These are phyloP conservation scores for Kodamaea kaohsiungensis DNA, from an alignment of 805 yeast genomes.

Conservation along the genomic window DNA sequence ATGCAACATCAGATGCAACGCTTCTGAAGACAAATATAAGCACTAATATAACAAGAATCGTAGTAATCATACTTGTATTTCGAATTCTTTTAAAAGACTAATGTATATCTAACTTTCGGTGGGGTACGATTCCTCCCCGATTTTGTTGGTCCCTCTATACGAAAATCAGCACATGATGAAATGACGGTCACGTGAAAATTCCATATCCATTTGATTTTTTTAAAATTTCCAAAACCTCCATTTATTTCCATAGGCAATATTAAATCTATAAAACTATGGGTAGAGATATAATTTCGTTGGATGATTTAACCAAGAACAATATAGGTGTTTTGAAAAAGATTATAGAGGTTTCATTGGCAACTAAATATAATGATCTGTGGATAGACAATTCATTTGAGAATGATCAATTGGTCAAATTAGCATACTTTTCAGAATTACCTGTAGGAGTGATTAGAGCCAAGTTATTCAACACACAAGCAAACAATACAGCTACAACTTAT, in stretches of 20 bases:
- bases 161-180: conserved; percentile 1
- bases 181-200: neutral
- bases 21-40: conserved; percentile 33
- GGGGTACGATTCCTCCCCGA: neutral
- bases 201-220: neutral
- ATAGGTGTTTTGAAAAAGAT: conserved; percentile 59
- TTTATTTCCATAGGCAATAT: too few relatives aligned
- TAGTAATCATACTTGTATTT: conserved; percentile 20
- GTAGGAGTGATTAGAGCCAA: conserved; percentile 74
- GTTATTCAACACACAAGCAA: conserved; percentile 37
- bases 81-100: neutral
- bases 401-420: conserved; percentile 57
- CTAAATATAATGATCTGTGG: conserved; percentile 51
- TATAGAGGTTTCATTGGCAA: conserved; percentile 53
- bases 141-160: neutral
- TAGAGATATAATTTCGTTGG: conserved; percentile 52
- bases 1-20: conserved; percentile 26
- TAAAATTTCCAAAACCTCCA: too few relatives aligned
- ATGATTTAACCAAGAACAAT: conserved; percentile 61
- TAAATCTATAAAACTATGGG: too few relatives aligned
- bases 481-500: conserved; percentile 35
- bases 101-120: neutral
- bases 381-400: conserved; percentile 47
- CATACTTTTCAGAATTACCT: conserved; percentile 73
- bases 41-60: conserved; percentile 32